Percentiles rank a stretch among this genome's conserved stretches.
Evolutionary conservation across 2,329 filamentous ascomycete species (phyloP).

Genomic region (Diplodia seriata): DNA sequence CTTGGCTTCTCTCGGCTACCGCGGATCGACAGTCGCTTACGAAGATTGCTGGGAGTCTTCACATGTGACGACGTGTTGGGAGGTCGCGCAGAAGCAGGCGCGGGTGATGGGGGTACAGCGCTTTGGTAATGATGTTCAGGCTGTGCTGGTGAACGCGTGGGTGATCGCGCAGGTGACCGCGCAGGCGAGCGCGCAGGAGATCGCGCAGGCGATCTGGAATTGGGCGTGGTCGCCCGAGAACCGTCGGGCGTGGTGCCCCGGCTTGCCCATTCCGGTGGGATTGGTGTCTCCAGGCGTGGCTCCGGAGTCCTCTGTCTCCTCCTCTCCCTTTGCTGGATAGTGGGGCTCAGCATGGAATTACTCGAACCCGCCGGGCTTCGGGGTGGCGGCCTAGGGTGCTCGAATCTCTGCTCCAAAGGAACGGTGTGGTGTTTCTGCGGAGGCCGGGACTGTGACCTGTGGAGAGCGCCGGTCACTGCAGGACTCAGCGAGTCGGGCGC

Average conservation of each 20-base stretch:
- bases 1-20: conserved; percentile 25
- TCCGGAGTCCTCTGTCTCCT: conserved; percentile 23
- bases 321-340: conserved; percentile 16
- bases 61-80: conserved; percentile 12
- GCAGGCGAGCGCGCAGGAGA: conserved; percentile 29
- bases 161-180: conserved; percentile 16
- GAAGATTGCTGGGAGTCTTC: conserved; percentile 23
- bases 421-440: conserved; percentile 24
- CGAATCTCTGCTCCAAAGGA: conserved; percentile 32
- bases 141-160: conserved; percentile 10
- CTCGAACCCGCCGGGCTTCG: conserved; percentile 9
- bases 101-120: conserved; percentile 7
- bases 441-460: conserved; percentile 27
- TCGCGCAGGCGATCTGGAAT: conserved; percentile 23
- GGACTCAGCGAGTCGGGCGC: conserved; percentile 24
- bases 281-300: conserved; percentile 27
- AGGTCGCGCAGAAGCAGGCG: background rate
- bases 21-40: conserved; percentile 26
- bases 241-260: conserved; percentile 21
- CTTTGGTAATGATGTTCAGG: conserved; percentile 1
- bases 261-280: conserved; percentile 26
- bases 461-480: conserved; percentile 15
- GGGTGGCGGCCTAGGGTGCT: conserved; percentile 29
- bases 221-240: conserved; percentile 29
- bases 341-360: background rate